Evolutionary conservation across 2,329 filamentous ascomycete species (phyloP).

Genomic region (Anisogramma anomala): DNA sequence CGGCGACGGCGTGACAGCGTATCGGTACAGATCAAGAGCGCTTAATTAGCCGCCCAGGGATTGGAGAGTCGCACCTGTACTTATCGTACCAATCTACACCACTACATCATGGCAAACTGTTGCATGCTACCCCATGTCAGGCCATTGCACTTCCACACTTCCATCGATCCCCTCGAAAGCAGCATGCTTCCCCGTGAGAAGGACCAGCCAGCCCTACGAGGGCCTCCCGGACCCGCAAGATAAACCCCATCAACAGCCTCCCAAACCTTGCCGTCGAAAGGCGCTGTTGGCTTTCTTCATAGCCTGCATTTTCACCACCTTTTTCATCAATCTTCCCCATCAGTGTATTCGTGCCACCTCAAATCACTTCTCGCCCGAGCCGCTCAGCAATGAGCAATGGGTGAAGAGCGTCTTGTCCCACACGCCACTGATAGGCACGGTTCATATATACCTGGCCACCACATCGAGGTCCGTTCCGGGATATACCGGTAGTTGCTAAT

Average conservation of each 20-base stretch:
- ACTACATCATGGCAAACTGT: no score
- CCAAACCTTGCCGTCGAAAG: background rate
- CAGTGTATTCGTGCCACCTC: conserved; percentile 7
- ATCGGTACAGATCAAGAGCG: no score
- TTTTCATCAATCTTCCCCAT: conserved; percentile 2
- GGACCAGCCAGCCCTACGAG: conserved; percentile 7
- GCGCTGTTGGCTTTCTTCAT: background rate
- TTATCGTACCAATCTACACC: no score
- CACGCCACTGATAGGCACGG: conserved; percentile 37
- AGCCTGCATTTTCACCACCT: background rate
- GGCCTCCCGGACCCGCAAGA: conserved; percentile 5
- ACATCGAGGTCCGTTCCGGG: no score
- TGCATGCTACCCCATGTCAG: no score
- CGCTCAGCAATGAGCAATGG: conserved; percentile 30
- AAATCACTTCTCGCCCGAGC: background rate
- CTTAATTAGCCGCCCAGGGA: no score
- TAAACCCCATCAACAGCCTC: conserved; percentile 1
- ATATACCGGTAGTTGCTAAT: background rate
- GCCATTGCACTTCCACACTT: no score
- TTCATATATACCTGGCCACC: no score
- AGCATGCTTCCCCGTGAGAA: conserved; percentile 10
- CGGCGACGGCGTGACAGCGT: no score
- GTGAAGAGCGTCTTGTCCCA: conserved; percentile 33
- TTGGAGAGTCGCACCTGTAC: no score
- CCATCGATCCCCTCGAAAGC: background rate